Base-by-base conservation (phyloP, 306 rosid genomes). In the Rosa lucieae region DNA sequence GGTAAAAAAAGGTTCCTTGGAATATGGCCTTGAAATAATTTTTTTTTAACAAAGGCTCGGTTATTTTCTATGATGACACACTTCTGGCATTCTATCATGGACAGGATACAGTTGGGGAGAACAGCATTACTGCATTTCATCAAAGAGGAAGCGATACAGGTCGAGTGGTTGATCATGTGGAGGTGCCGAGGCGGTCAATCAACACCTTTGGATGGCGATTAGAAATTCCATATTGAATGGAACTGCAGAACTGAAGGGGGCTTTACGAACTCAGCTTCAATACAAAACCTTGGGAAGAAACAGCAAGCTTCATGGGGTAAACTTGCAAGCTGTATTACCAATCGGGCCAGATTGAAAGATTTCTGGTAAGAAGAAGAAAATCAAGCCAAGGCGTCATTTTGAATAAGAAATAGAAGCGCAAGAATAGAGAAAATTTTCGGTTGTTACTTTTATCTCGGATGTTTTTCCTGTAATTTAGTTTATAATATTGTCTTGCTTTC, bases 311-410 rank as follows among this genome's bases (percentile, higher is more conserved):
- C 84, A 78, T n/a, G 80, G 80, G 62, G 55, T 84, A 61, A 71
- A 70, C 55, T 74, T 78, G 70, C 72, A 63, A 17, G 85, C 84
- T 15, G 42, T 20, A 59, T 48, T 86, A 29, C 76, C 75, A 23
- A 81, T 84, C 46, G 92, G 84, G 21, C 48, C 73, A 12, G 72
- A 76, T 59, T 87, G 92, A 48, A 86, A 78, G 81, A 87, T 88
- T 74, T 86, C 85, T 32, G 80, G 78, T 21, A 84, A 77, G 77
- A 86, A 77, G 77, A 86, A 82, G 53, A 84, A 67, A 76, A 73
- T 73, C 39, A 53, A 68, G 55, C 82, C 84, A 17, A 32, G 0
- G 4, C 37, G 17, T 26, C 63, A 21, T 13, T 32, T 32, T 32
- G 37, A 32, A 2, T 32, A 32, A 32, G 37, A 32, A 32, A 32